These are phyloP conservation scores for Dicorynia guianensis DNA, from an alignment of 306 rosid species.

Conservation along the genomic window DNA sequence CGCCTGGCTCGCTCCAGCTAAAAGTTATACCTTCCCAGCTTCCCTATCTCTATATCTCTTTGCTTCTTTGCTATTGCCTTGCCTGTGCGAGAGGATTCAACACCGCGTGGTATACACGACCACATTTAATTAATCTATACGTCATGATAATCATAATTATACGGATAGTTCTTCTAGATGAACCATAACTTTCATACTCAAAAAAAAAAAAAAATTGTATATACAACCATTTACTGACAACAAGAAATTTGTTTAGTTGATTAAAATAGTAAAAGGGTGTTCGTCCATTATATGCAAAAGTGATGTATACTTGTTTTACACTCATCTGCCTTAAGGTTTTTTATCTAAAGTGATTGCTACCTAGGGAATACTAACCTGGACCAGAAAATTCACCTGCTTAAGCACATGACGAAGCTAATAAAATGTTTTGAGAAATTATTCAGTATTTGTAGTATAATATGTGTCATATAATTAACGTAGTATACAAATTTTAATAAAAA, in stretches of 20 bases:
- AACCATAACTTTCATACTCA: background rate
- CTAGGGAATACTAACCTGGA: too few species aligned
- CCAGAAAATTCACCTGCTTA: too few species aligned
- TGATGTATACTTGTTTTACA: slow-evolving; percentile 5
- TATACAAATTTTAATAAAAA: too few species aligned
- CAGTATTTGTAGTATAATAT: too few species aligned
- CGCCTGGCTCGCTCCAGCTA: slow-evolving; percentile 18
- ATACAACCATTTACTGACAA: background rate
- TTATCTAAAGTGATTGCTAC: background rate
- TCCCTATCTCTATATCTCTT: background rate
- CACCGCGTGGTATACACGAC: slow-evolving; percentile 43
- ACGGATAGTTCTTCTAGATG: slow-evolving; percentile 35
- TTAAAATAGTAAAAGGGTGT: background rate
- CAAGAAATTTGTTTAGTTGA: background rate
- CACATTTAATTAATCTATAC: background rate
- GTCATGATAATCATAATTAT: background rate
- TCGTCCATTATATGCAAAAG: slow-evolving; percentile 12
- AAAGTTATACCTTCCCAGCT: slow-evolving; percentile 11
- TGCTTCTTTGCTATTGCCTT: background rate
- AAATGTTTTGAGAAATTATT: too few species aligned
- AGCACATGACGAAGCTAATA: too few species aligned
- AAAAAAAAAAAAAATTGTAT: background rate
- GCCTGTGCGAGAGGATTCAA: background rate
- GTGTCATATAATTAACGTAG: too few species aligned
- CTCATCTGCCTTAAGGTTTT: background rate